Percentiles rank a stretch among this genome's conserved stretches.
Evolutionary conservation across 2,329 filamentous ascomycete species (phyloP).

Genomic region (Claviceps spartinae): DNA sequence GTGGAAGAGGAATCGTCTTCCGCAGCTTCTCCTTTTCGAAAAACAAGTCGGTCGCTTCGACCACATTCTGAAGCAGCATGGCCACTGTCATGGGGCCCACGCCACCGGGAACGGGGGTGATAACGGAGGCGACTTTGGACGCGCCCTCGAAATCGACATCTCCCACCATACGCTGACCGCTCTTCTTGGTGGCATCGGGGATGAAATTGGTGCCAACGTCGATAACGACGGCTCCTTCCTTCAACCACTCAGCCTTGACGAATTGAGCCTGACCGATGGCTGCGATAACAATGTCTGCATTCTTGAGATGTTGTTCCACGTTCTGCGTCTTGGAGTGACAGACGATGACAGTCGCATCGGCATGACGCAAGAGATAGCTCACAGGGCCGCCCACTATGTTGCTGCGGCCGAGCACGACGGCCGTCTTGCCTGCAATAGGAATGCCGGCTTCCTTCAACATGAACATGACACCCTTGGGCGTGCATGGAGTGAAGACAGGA

Average conservation of each 20-base stretch:
- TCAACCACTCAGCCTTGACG: constrained; percentile 90
- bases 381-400: constrained; percentile 97
- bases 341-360: constrained; percentile 90
- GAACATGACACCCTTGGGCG: constrained; percentile 93
- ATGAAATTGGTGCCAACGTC: constrained; percentile 98
- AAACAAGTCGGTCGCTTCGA: constrained; percentile 68
- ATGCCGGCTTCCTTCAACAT: constrained; percentile 75
- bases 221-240: constrained; percentile 88
- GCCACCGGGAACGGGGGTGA: constrained; percentile 91
- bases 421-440: constrained; percentile 76
- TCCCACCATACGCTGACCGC: constrained; percentile 79
- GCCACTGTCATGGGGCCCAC: constrained; percentile 98
- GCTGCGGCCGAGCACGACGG: constrained; percentile 85
- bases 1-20: constrained; percentile 65
- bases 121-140: constrained; percentile 72
- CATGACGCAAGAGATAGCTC: constrained; percentile 88
- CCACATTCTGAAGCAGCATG: constrained; percentile 93
- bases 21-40: constrained; percentile 75
- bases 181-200: constrained; percentile 78
- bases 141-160: constrained; percentile 89
- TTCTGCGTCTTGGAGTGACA: constrained; percentile 82
- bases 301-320: constrained; percentile 60
- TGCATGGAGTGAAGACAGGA: constrained; percentile 87
- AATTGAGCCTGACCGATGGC: constrained; percentile 82
- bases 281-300: constrained; percentile 79